These are phyloP conservation scores for Entoloma clypeatum DNA, from an alignment of 1,284 basidiomycete genomes.

Conservation along the genomic window DNA sequence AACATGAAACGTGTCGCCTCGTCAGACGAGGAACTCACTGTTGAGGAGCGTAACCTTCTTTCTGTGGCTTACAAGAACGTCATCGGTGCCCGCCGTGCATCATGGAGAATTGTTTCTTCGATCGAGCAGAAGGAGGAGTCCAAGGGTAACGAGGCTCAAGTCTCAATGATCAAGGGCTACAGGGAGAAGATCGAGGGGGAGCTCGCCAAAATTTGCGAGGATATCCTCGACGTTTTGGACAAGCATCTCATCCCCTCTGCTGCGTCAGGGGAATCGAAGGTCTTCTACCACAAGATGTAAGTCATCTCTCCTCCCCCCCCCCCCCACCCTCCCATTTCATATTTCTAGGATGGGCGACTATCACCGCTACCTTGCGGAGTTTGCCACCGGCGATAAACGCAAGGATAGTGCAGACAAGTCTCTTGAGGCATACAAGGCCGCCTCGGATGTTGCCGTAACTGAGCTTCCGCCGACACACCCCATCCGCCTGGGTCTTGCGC, in stretches of 20 bases:
- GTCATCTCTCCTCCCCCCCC: constrained; percentile 26
- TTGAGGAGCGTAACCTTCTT: constrained; percentile 98
- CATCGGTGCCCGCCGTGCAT: constrained; percentile 97
- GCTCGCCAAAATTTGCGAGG: constrained; percentile 99
- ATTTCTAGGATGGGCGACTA: constrained; percentile 97
- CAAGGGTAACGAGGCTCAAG: constrained; percentile 98
- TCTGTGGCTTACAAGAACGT: constrained; percentile 99
- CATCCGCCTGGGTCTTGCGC: constrained; percentile 97
- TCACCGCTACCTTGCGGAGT: constrained; percentile 99
- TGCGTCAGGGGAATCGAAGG: constrained; percentile 97
- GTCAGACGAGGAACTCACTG: constrained; percentile 96
- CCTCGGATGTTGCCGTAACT: constrained; percentile 96
- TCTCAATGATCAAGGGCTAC: constrained; percentile 98
- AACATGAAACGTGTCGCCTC: constrained; percentile 99
- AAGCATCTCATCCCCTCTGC: constrained; percentile 99
- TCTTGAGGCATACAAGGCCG: constrained; percentile 98
- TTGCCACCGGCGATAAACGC: constrained; percentile 98
- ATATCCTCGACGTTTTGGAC: constrained; percentile 98
- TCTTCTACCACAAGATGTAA: constrained; percentile 99
- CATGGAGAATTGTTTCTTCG: constrained; percentile 98
- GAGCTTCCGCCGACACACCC: constrained; percentile 99
- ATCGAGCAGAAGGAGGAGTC: constrained; percentile 99
- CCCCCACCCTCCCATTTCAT: constrained; percentile 2
- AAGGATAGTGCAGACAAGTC: constrained; percentile 99
- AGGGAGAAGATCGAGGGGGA: constrained; percentile 98